These are phyloP conservation scores for Monascus purpureus DNA, from an alignment of 495 filamentous ascomycete genomes.

Conservation along the genomic window DNA sequence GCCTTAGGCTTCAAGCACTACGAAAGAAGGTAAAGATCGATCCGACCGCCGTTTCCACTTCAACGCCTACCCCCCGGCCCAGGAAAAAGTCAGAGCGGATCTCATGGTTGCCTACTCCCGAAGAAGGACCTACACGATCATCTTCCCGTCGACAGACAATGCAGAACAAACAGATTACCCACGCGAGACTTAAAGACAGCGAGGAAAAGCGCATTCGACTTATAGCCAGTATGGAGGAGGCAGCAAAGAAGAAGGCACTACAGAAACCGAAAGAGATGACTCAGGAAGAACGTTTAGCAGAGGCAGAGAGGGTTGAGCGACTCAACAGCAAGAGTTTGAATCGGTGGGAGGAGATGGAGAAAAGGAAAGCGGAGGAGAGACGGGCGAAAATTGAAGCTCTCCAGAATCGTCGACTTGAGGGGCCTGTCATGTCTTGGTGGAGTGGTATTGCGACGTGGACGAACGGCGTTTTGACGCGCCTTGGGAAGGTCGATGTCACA, in stretches of 20 bases:
- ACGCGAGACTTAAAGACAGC: slow-evolving; percentile 68
- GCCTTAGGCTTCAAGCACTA: slow-evolving; percentile 17
- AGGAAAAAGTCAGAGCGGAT: slow-evolving; percentile 90
- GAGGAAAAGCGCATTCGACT: slow-evolving; percentile 67
- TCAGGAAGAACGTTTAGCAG: slow-evolving; percentile 71
- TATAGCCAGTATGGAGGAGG: slow-evolving; percentile 75
- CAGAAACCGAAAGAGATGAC: slow-evolving; percentile 69
- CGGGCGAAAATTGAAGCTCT: slow-evolving; percentile 68
- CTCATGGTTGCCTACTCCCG: slow-evolving; percentile 71
- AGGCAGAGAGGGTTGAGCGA: slow-evolving; percentile 72
- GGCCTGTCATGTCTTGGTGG: slow-evolving; percentile 85
- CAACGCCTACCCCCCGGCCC: slow-evolving; percentile 41
- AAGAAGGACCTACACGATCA: slow-evolving; percentile 67
- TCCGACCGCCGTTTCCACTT: slow-evolving; percentile 34
- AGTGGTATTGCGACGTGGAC: slow-evolving; percentile 71
- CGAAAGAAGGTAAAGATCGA: slow-evolving; percentile 55
- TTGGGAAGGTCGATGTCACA: slow-evolving; percentile 54
- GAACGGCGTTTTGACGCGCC: slow-evolving; percentile 60
- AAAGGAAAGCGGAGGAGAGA: slow-evolving; percentile 68
- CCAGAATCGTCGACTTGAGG: slow-evolving; percentile 72
- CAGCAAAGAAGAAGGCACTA: slow-evolving; percentile 62
- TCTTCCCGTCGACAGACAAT: slow-evolving; percentile 75
- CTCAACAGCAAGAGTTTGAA: slow-evolving; percentile 83
- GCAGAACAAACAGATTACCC: slow-evolving; percentile 69
- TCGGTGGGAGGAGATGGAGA: slow-evolving; percentile 86